These are phyloP conservation scores for Hansenula anomala DNA, from an alignment of 1,139 yeast species.

Conservation along the genomic window DNA sequence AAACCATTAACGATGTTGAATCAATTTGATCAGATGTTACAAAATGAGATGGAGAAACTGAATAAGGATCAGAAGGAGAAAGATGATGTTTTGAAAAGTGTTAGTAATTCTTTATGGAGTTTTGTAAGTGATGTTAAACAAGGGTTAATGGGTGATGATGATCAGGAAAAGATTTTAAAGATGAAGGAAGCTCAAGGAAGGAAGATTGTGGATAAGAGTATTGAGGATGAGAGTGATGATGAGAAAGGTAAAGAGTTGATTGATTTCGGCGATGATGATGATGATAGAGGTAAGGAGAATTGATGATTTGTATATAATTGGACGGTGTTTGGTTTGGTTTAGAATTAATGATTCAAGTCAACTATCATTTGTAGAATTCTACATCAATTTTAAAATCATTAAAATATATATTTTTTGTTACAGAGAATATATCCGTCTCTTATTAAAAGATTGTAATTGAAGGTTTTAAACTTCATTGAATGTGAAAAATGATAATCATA, in stretches of 20 bases:
- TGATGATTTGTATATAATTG: too few species aligned
- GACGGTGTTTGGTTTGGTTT: too few species aligned
- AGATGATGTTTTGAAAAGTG: constrained; percentile 18
- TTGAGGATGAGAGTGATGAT: background rate
- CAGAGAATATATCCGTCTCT: too few species aligned
- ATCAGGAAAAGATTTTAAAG: background rate
- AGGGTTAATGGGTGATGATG: constrained; percentile 31
- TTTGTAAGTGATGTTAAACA: constrained; percentile 33
- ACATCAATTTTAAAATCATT: too few species aligned
- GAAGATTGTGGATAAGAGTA: constrained; percentile 1
- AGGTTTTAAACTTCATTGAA: too few species aligned
- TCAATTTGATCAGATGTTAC: constrained; percentile 64
- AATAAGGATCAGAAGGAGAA: constrained; percentile 14
- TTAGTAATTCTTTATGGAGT: constrained; percentile 32
- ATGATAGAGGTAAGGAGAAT: too few species aligned
- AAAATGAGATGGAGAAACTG: constrained; percentile 59
- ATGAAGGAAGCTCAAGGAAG: background rate
- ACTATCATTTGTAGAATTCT: too few species aligned
- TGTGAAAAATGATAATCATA: too few species aligned
- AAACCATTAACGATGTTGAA: constrained; percentile 62
- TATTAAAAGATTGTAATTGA: too few species aligned
- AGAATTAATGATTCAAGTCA: too few species aligned
- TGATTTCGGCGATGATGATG: background rate
- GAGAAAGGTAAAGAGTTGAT: constrained; percentile 1
- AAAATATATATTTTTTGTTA: too few species aligned